phyloP scores from a whole-genome alignment of 2,329 filamentous ascomycete genomes.

The Penicillium crustosum region DNA sequence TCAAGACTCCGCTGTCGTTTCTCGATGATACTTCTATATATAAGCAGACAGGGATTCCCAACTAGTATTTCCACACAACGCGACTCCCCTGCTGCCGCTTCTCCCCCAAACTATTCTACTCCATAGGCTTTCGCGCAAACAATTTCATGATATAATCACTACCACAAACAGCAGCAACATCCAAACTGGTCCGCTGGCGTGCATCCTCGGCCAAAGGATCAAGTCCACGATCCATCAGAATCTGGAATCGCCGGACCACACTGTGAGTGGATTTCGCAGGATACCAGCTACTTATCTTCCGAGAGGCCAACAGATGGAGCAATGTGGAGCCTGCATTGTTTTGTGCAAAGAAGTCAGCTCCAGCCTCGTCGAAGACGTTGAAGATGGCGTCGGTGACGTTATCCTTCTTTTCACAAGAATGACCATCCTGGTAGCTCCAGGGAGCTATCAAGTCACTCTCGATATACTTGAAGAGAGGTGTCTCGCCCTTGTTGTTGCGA shows the following conservation, averaged over 20 bases:
- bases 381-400: neutral
- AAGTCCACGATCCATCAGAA: conserved; percentile 12
- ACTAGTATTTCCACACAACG: neutral
- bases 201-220: conserved; percentile 22
- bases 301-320: conserved; percentile 10
- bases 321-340: conserved; percentile 3
- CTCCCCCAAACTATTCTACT: neutral
- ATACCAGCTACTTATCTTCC: neutral
- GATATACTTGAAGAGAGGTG: neutral
- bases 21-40: too few relatives aligned
- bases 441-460: neutral
- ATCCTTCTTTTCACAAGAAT: neutral
- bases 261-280: neutral
- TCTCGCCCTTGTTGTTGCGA: conserved; percentile 1
- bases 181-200: conserved; percentile 17
- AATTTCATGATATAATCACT: conserved; percentile 19
- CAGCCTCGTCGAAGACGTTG: neutral
- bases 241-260: conserved; percentile 9
- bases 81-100: neutral
- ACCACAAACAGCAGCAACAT: conserved; percentile 17
- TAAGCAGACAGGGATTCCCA: neutral
- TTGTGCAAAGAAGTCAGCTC: conserved; percentile 4
- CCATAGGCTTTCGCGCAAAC: neutral
- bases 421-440: neutral
- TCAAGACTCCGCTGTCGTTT: too few relatives aligned